Percentiles rank a stretch among this genome's conserved stretches.
Evolutionary conservation across 1,139 yeast genomes (phyloP).

Genomic region (Magnusiomyces suaveolens): DNA sequence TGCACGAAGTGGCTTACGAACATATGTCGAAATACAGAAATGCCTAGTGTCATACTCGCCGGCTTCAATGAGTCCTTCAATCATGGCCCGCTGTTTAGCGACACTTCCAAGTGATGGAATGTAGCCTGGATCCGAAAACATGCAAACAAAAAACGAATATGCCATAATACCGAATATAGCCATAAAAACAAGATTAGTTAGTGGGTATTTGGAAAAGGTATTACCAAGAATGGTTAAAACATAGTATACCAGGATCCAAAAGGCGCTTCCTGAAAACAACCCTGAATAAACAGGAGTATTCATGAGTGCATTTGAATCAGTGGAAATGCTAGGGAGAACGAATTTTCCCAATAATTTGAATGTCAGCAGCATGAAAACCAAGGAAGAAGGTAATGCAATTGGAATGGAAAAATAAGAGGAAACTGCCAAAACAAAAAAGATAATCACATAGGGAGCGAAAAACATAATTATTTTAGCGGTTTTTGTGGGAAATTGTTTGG

Average conservation of each 20-base stretch:
- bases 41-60: slow-evolving; percentile 68
- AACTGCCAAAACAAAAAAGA: slow-evolving; percentile 21
- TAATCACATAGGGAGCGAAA: slow-evolving; percentile 30
- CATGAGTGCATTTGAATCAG: slow-evolving; percentile 34
- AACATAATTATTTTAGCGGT: slow-evolving; percentile 53
- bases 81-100: slow-evolving; percentile 42
- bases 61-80: slow-evolving; percentile 45
- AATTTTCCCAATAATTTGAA: slow-evolving; percentile 30
- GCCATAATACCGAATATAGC: slow-evolving; percentile 33
- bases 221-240: slow-evolving; percentile 43
- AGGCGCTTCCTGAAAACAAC: slow-evolving; percentile 42
- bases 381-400: slow-evolving; percentile 20
- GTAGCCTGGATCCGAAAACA: slow-evolving; percentile 74
- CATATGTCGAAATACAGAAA: slow-evolving; percentile 66
- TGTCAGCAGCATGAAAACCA: slow-evolving; percentile 33
- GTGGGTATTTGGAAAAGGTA: slow-evolving; percentile 33
- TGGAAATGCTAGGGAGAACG: slow-evolving; percentile 26
- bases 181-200: slow-evolving; percentile 35
- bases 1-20: slow-evolving; percentile 73
- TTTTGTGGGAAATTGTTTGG: slow-evolving; percentile 31
- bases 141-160: slow-evolving; percentile 48
- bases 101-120: slow-evolving; percentile 53
- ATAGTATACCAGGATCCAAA: slow-evolving; percentile 57
- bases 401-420: slow-evolving; percentile 19
- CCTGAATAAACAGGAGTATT: slow-evolving; percentile 46